Conservation (phyloP, 768 basidiomycete species). For the Neoboletus brunneissimus region DNA sequence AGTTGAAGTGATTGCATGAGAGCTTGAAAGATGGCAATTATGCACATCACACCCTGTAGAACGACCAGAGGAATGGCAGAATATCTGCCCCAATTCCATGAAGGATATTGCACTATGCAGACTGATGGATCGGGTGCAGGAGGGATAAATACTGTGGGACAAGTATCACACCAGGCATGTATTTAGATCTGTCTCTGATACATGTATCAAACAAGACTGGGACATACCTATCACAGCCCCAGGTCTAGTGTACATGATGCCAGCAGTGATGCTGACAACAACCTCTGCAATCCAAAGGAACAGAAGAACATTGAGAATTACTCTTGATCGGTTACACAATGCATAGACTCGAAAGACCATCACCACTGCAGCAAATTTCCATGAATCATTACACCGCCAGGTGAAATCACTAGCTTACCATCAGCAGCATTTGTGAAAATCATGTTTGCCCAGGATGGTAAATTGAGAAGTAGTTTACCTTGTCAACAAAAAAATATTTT, state of each 20-base stretch:
- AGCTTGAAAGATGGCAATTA: not conserved
- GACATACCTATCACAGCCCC: not conserved
- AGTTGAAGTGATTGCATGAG: not conserved
- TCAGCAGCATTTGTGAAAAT: conserved; percentile 1
- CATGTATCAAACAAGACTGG: not conserved
- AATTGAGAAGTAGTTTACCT: too few species aligned
- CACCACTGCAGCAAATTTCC: not conserved
- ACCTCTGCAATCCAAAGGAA: not conserved
- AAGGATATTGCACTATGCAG: conserved; percentile 1
- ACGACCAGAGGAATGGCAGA: not conserved
- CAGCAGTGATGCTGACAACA: not conserved
- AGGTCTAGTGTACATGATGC: not conserved
- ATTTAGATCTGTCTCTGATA: not conserved
- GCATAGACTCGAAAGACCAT: conserved; percentile 12
- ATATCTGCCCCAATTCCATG: conserved; percentile 2
- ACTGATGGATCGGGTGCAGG: not conserved
- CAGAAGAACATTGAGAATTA: not conserved
- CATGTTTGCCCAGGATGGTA: too few species aligned
- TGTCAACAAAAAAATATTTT: too few species aligned
- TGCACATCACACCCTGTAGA: conserved; percentile 4
- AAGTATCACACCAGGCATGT: not conserved
- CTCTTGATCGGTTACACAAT: not conserved
- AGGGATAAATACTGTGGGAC: not conserved
- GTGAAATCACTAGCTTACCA: not conserved
- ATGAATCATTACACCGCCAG: not conserved